A percentile compares a stretch with the other conserved stretches of the same genome.
phyloP scores from a whole-genome alignment of 2,329 filamentous ascomycete species.

The Sporothrix variecibatus region DNA sequence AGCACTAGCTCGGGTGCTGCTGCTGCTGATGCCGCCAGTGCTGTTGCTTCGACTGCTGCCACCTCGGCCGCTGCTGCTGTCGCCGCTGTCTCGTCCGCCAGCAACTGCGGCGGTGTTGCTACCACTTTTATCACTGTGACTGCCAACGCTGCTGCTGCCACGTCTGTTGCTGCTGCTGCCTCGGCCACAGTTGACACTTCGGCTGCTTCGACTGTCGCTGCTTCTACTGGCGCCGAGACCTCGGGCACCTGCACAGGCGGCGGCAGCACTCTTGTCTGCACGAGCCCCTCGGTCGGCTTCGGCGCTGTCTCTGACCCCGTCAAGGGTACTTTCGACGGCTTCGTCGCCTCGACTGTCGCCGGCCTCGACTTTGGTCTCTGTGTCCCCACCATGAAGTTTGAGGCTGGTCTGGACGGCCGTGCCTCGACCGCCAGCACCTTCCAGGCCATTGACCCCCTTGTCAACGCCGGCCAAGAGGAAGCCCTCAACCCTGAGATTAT shows the following conservation, averaged over 20 bases:
- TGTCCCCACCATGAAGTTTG: conserved; percentile 60
- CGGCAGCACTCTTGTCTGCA: conserved; percentile 25
- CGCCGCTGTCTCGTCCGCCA: neutral
- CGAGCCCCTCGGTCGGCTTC: conserved; percentile 16
- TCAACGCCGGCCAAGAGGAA: conserved; percentile 64
- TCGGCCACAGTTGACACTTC: conserved; percentile 12
- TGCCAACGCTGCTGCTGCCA: neutral
- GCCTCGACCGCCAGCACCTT: conserved; percentile 64
- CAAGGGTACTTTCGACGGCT: conserved; percentile 30
- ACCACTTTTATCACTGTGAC: conserved; percentile 22
- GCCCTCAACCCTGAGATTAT: conserved; percentile 73
- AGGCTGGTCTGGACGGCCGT: conserved; percentile 60
- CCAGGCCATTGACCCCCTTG: conserved; percentile 63
- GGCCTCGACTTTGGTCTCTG: conserved; percentile 55
- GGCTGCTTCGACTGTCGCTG: conserved; percentile 4
- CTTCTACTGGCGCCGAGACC: conserved; percentile 7
- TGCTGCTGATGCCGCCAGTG: conserved; percentile 18
- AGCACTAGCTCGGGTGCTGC: conserved; percentile 26
- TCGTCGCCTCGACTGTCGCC: conserved; percentile 29
- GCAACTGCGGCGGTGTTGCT: neutral
- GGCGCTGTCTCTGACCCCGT: conserved; percentile 30
- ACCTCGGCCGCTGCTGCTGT: neutral
- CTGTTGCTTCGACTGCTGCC: conserved; percentile 8
- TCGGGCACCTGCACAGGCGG: conserved; percentile 23
- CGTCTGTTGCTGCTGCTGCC: neutral